Evolutionary conservation across 208 protist genomes (phyloP).

Genomic region (Leptomonas pyrrhocoris): DNA sequence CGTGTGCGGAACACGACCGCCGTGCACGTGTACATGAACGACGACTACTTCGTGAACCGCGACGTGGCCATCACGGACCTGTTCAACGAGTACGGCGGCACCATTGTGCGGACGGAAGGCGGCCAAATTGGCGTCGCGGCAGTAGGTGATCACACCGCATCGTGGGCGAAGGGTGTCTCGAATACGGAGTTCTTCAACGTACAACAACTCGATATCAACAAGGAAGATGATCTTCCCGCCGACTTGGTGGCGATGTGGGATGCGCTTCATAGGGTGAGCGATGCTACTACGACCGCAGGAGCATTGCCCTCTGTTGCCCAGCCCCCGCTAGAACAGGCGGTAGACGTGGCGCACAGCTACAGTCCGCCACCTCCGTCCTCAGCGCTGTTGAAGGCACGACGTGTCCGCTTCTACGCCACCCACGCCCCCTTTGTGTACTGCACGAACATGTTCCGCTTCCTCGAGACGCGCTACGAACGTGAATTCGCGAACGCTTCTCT

Average conservation of each 20-base stretch:
- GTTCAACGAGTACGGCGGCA: constrained; percentile 65
- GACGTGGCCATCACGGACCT: constrained; percentile 56
- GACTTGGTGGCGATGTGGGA: constrained; percentile 21
- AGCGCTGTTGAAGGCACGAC: constrained; percentile 2
- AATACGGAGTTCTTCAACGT: constrained; percentile 47
- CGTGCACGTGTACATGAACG: constrained; percentile 75
- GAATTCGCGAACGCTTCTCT: constrained; percentile 36
- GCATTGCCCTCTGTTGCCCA: neutral
- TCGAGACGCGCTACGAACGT: constrained; percentile 41
- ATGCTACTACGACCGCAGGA: no score
- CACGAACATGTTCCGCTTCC: constrained; percentile 50
- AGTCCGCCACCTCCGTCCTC: neutral
- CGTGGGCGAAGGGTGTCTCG: constrained; percentile 35
- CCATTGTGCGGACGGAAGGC: constrained; percentile 52
- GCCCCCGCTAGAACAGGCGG: neutral
- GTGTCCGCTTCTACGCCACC: constrained; percentile 41
- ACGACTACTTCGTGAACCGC: constrained; percentile 80
- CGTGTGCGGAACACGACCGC: constrained; percentile 52
- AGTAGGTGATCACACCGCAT: neutral
- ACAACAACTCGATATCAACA: constrained; percentile 31
- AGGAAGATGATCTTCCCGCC: constrained; percentile 30
- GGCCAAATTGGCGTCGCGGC: neutral
- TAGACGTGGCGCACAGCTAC: neutral
- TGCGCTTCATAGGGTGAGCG: neutral
- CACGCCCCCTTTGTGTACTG: constrained; percentile 77